Conservation (phyloP, 495 filamentous ascomycete genomes). For the Barbatosphaeria neglecta region DNA sequence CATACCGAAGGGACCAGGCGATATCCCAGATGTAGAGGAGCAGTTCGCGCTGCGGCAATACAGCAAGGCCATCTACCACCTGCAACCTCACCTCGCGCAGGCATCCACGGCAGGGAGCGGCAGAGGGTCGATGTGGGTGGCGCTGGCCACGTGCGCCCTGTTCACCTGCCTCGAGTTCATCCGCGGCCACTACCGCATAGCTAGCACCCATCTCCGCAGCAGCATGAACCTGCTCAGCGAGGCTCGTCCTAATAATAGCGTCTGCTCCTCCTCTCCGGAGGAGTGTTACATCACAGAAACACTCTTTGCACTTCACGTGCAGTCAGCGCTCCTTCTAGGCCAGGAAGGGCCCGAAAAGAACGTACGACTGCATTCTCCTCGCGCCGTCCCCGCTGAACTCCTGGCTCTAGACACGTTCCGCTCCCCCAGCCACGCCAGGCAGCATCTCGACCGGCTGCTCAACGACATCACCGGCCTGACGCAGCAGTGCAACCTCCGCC, state of each 20-base stretch:
- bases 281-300: slow-evolving; percentile 27
- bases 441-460: slow-evolving; percentile 19
- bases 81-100: slow-evolving; percentile 21
- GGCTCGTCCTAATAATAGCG: slow-evolving; percentile 3
- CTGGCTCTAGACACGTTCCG: slow-evolving; percentile 10
- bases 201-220: slow-evolving; percentile 34
- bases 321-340: slow-evolving; percentile 19
- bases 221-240: slow-evolving; percentile 23
- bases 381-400: neutral
- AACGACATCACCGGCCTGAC: slow-evolving; percentile 15
- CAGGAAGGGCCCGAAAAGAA: slow-evolving; percentile 5
- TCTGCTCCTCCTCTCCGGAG: slow-evolving; percentile 11
- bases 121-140: slow-evolving; percentile 19
- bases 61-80: slow-evolving; percentile 28
- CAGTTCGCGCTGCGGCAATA: slow-evolving; percentile 32
- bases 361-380: slow-evolving; percentile 3
- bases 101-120: too few relatives aligned
- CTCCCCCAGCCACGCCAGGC: slow-evolving; percentile 14
- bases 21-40: slow-evolving; percentile 14
- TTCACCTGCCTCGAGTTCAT: slow-evolving; percentile 47
- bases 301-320: slow-evolving; percentile 25
- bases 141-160: slow-evolving; percentile 43
- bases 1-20: neutral
- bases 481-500: slow-evolving; percentile 10
- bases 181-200: slow-evolving; percentile 30